A percentile compares a stretch with the other conserved stretches of the same genome.
phyloP scores from a whole-genome alignment of 1,139 yeast species.

The Arxiozyma heterogenica region DNA sequence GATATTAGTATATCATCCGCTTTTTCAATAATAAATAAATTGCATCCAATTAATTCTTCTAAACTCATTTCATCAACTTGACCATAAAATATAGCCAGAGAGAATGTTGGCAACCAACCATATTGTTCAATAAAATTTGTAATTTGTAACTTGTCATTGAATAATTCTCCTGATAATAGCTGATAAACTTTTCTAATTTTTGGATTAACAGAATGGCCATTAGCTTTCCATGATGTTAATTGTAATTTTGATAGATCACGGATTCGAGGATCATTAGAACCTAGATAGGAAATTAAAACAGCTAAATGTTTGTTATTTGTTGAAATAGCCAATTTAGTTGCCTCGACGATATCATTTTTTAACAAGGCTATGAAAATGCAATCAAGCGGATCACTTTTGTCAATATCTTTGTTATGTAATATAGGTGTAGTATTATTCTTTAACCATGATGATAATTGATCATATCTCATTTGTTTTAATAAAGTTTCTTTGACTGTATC shows the following conservation, averaged over 20 bases:
- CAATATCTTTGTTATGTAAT: constrained; percentile 32
- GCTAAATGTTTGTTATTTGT: constrained; percentile 61
- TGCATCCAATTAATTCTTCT: constrained; percentile 30
- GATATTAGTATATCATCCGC: constrained; percentile 25
- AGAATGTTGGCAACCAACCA: constrained; percentile 61
- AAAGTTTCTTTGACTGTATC: constrained; percentile 28
- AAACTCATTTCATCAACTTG: constrained; percentile 34
- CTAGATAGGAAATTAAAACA: constrained; percentile 58
- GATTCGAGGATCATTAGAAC: constrained; percentile 55
- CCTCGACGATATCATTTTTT: constrained; percentile 50
- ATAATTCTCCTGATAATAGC: constrained; percentile 51
- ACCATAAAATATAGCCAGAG: constrained; percentile 55
- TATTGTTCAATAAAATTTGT: constrained; percentile 37
- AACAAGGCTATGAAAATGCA: constrained; percentile 45
- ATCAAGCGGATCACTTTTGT: constrained; percentile 33
- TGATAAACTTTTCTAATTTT: constrained; percentile 51
- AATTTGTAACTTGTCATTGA: constrained; percentile 21
- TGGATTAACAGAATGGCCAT: constrained; percentile 20
- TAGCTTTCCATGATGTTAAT: constrained; percentile 51
- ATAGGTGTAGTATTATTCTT: constrained; percentile 40
- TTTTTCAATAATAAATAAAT: constrained; percentile 25
- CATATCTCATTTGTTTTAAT: constrained; percentile 37
- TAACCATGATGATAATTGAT: constrained; percentile 51
- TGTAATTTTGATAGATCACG: constrained; percentile 50
- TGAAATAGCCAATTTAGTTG: constrained; percentile 51